These are phyloP conservation scores for Stachybotrys chlorohalonatus DNA, from an alignment of 2,329 filamentous ascomycete species.

Conservation along the genomic window DNA sequence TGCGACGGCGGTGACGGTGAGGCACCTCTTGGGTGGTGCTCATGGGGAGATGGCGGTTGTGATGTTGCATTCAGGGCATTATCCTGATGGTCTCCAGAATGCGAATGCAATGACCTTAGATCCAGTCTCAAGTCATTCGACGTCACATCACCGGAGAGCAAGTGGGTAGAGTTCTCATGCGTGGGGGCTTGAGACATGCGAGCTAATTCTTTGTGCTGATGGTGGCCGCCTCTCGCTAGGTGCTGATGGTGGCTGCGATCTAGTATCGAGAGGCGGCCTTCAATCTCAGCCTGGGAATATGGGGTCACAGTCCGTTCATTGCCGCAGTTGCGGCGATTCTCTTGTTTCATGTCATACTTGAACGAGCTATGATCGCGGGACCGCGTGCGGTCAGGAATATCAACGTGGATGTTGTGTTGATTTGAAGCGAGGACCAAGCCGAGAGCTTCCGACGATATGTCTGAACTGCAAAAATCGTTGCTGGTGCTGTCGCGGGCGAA, in stretches of 20 bases:
- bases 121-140: background rate
- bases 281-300: constrained; percentile 1
- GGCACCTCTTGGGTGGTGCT: constrained; percentile 11
- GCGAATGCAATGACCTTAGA: background rate
- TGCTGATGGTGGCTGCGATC: background rate
- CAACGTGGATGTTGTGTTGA: constrained; percentile 8
- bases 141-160: background rate
- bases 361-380: constrained; percentile 23
- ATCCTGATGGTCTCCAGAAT: background rate
- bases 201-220: background rate
- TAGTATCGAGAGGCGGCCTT: constrained; percentile 3
- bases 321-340: constrained; percentile 25
- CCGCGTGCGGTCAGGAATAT: constrained; percentile 13
- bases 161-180: background rate
- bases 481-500: constrained; percentile 25
- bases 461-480: constrained; percentile 32
- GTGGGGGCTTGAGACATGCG: background rate
- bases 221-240: background rate
- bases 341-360: constrained; percentile 22
- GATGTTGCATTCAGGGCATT: background rate
- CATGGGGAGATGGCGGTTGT: constrained; percentile 10
- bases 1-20: constrained; percentile 20
- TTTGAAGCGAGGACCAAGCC: constrained; percentile 21
- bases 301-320: constrained; percentile 19
- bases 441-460: constrained; percentile 30